Base-by-base conservation (phyloP, 345 rosid species). In the Syzygium aqueum region DNA sequence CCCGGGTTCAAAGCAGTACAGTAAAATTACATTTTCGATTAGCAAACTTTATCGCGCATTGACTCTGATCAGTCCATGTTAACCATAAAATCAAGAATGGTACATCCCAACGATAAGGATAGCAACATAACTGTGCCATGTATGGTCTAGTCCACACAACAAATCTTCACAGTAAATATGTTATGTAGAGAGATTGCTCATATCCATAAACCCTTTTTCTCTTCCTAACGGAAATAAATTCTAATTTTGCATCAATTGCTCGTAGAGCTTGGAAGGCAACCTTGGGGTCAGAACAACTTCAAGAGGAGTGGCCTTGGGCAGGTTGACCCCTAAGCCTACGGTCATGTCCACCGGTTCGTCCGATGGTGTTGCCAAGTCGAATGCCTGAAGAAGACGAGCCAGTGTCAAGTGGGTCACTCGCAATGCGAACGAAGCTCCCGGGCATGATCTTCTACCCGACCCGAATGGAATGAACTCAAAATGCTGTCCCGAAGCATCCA, bases 401-500 rank as follows among this genome's bases (percentile, higher is more conserved):
- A 85, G 11, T 8, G 51, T 19, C 73, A 85, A 27, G 8, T 43
- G 19, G 13, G 27, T 25, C 17, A 4, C 67, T 61, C 27, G 86
- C 77, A 25, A 30, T 9, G 77, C 78, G 0, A 46, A 61, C 10
- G 14, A 2, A 2, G 53, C 52, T 61, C 89, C 92, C 52, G 91
- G 91, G 87, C 92, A 91, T 1, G 88, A 57, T 51, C 91, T 89
- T 78, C 92, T 65, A 14, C 90, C 92, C 0, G 89, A 88, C 8
- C 92, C 86, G n/a, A 91, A 89, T 4, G 90, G 92, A 8, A 89
- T 87, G 51, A 80, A 89, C 85, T 88, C 88, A 7, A 89, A 89
- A 82, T 89, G 63, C 63, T 10, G 63, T 23, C n/a, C 63, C 13
- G 1, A 56, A 56, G 63, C 63, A 56, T 56, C 63, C 63, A 56